A percentile compares a stretch with the other conserved stretches of the same genome.
Conservation (phyloP, 345 rosid species). For the Rhizophora apiculata region DNA sequence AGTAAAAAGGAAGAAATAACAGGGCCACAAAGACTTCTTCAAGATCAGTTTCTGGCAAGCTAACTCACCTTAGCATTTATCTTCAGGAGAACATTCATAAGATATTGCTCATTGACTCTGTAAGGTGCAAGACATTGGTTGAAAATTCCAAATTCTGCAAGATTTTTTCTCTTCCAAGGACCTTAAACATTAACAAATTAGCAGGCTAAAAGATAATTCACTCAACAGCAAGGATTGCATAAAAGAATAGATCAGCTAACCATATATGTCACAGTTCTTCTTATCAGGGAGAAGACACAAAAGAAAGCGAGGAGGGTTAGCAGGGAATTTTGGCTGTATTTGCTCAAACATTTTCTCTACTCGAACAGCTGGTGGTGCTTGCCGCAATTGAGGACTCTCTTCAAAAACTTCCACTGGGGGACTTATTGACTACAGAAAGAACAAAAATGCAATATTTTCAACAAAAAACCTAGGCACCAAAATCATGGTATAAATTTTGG, state of each 20-base stretch:
- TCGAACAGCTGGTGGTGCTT: slow-evolving; percentile 21
- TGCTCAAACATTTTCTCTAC: slow-evolving; percentile 32
- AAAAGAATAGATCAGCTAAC: slow-evolving; percentile 11
- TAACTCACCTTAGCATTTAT: slow-evolving; percentile 26
- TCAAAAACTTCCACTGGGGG: slow-evolving; percentile 16
- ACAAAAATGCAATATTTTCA: neutral
- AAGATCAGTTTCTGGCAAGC: neutral
- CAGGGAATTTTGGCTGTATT: slow-evolving; percentile 13
- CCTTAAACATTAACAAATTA: slow-evolving; percentile 9
- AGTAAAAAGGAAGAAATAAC: neutral
- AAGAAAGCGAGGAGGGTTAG: slow-evolving; percentile 19
- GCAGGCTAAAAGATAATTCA: slow-evolving; percentile 1
- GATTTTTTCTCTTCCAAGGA: slow-evolving; percentile 28
- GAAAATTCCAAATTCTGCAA: slow-evolving; percentile 28
- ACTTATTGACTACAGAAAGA: slow-evolving; percentile 9
- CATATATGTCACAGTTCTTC: slow-evolving; percentile 28
- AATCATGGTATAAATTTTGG: neutral
- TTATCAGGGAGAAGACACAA: slow-evolving; percentile 25
- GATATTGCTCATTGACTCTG: slow-evolving; percentile 23
- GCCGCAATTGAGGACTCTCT: slow-evolving; percentile 19
- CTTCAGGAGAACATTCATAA: slow-evolving; percentile 28
- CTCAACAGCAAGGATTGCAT: neutral
- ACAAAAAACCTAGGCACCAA: neutral
- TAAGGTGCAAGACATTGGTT: slow-evolving; percentile 23
- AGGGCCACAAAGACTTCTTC: neutral